Base-by-base conservation (phyloP, 2,329 filamentous ascomycete genomes). In the Stachybotrys elegans region DNA sequence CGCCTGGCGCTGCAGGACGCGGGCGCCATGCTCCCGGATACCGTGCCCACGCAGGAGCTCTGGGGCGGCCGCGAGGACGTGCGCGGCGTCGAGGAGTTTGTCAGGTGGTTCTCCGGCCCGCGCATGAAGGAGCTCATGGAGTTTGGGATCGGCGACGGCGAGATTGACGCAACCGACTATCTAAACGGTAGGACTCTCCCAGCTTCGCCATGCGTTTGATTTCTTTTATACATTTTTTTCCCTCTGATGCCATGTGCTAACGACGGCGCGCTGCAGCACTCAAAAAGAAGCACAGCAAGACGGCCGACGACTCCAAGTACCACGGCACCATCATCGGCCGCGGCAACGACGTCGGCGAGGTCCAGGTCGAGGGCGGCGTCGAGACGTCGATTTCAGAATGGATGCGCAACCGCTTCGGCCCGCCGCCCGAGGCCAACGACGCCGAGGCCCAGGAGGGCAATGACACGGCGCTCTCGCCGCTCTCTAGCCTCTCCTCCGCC, bases 211-310 rank as follows among this genome's bases (percentile, higher is more conserved):
- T 9, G 8, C 9, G 25, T 29, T 29, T n/a, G n/a, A 29, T 29
- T 29, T n/a, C 9, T 9, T n/a, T 29, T 9, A 29, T n/a, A 9
- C 9, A 29, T 29, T 29, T 13, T 5, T 16, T 16, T 13, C 31
- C 39, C n/a, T 47, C 32, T 22, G 21, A 6, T 40, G 5, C 16
- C 13, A 6, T 14, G n/a, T 13, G 17, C 19, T 9, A 48, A 34
- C 48, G 6, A 19, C 47, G 14, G 13, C 14, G 23, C 32, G 11
- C 22, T 37, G 2, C 51, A 87, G 86, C 83, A 5, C 70, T 97
- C 34, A 96, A 95, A 66, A 93, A 91, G 68, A 95, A 94, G 60
- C 88, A 95, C 63, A 90, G 84, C 68, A 94, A 93, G 56, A 87
- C 86, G 1, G 88, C 86, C 49, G 89, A 94, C 57, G 90, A 95